Evolutionary conservation across 768 basidiomycete species (phyloP).

Genomic region (Peribolospora kevripleyi): DNA sequence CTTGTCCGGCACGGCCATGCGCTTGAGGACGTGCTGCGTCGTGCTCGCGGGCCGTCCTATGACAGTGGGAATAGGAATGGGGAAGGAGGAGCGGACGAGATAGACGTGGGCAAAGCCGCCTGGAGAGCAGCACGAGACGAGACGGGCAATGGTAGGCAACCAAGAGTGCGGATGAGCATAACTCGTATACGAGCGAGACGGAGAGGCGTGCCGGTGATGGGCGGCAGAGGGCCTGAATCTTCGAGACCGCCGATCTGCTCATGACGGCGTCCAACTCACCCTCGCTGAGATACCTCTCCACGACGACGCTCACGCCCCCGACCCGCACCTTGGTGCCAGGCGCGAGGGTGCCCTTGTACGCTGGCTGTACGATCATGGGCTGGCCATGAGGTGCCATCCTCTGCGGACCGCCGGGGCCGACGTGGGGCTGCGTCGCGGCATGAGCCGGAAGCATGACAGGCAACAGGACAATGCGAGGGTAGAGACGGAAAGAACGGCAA

Average conservation of each 20-base stretch:
- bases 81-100: constrained; percentile 60
- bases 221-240: not conserved
- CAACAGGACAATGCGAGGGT: too few relatives aligned
- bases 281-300: constrained; percentile 88
- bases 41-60: constrained; percentile 33
- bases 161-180: not conserved
- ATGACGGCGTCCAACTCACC: constrained; percentile 26
- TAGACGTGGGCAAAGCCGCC: constrained; percentile 98
- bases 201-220: not conserved
- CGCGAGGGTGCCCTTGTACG: constrained; percentile 21
- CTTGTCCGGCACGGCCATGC: constrained; percentile 78
- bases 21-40: constrained; percentile 86
- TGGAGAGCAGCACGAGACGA: constrained; percentile 16
- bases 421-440: too few relatives aligned
- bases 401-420: too few relatives aligned
- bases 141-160: not conserved
- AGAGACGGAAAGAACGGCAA: too few relatives aligned
- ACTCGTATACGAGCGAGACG: not conserved
- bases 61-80: constrained; percentile 27
- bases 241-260: not conserved
- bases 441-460: too few relatives aligned
- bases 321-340: constrained; percentile 69
- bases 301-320: constrained; percentile 58
- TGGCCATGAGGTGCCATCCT: too few relatives aligned
- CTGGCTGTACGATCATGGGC: too few relatives aligned